A percentile compares a stretch with the other conserved stretches of the same genome.
phyloP scores from a whole-genome alignment of 148 eudicot species.

The Hydrangea macrophylla region DNA sequence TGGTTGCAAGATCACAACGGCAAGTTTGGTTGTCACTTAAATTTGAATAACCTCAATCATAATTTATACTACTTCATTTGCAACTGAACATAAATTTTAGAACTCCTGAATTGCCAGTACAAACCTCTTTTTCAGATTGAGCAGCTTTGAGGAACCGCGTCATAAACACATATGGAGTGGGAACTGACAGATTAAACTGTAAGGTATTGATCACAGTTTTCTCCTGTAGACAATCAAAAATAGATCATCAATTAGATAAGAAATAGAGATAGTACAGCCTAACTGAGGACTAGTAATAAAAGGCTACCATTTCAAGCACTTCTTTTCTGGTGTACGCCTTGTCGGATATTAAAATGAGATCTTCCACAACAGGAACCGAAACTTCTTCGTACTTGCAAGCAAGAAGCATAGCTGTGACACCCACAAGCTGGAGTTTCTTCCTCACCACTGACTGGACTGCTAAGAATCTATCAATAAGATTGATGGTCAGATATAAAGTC shows the following conservation, averaged over 20 bases:
- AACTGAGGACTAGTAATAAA: neutral
- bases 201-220: constrained; percentile 61
- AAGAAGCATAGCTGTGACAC: constrained; percentile 81
- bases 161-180: constrained; percentile 83
- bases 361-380: constrained; percentile 70
- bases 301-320: constrained; percentile 72
- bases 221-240: constrained; percentile 43
- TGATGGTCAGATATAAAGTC: constrained; percentile 76
- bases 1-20: constrained; percentile 24
- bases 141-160: constrained; percentile 82
- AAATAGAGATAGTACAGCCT: too few relatives aligned
- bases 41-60: too few relatives aligned
- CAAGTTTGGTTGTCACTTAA: too few relatives aligned
- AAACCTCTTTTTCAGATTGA: constrained; percentile 54
- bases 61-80: too few relatives aligned
- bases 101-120: neutral
- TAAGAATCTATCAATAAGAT: constrained; percentile 76
- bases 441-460: constrained; percentile 52
- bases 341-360: constrained; percentile 72
- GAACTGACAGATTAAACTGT: constrained; percentile 69
- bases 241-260: too few relatives aligned
- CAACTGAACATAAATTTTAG: too few relatives aligned
- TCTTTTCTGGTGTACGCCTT: constrained; percentile 68
- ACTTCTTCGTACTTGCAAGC: constrained; percentile 95
- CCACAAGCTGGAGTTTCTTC: constrained; percentile 84